These are phyloP conservation scores for Trichoderma asperelloides DNA, from an alignment of 495 filamentous ascomycete species.

Conservation along the genomic window DNA sequence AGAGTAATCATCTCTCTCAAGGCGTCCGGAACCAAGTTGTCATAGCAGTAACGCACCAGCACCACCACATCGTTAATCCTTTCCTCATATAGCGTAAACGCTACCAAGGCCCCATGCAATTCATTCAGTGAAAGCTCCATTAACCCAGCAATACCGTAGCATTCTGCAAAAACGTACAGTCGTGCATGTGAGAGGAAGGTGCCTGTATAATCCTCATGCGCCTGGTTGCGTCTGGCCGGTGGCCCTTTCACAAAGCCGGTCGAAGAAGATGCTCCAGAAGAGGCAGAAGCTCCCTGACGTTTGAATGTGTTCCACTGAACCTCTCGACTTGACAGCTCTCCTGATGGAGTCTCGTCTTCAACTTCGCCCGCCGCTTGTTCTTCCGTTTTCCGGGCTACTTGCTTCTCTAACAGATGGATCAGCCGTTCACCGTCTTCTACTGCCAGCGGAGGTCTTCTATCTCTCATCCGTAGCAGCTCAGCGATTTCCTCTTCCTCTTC, in stretches of 20 bases:
- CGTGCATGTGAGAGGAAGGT: neutral
- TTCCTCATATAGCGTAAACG: neutral
- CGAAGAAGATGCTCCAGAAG: neutral
- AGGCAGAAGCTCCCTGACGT: neutral
- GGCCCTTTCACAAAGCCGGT: neutral
- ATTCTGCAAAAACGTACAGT: slow-evolving; percentile 8
- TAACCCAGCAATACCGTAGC: neutral
- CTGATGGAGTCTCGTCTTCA: neutral
- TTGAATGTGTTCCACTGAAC: neutral
- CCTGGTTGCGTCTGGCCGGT: neutral
- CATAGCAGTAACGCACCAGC: slow-evolving; percentile 8
- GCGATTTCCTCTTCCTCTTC: too few relatives aligned
- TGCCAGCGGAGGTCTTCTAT: too few relatives aligned
- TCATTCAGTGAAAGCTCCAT: neutral
- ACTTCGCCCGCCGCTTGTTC: neutral
- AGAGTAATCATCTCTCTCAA: slow-evolving; percentile 3
- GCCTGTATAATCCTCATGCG: neutral
- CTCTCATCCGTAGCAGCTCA: too few relatives aligned
- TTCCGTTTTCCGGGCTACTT: neutral
- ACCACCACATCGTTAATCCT: neutral
- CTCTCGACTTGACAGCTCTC: neutral
- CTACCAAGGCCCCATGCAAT: neutral
- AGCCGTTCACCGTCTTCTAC: too few relatives aligned
- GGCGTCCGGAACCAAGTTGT: neutral
- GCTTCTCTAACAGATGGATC: too few relatives aligned